Evolutionary conservation across 2,329 filamentous ascomycete species (phyloP).

Genomic region (Microcera coccophila): DNA sequence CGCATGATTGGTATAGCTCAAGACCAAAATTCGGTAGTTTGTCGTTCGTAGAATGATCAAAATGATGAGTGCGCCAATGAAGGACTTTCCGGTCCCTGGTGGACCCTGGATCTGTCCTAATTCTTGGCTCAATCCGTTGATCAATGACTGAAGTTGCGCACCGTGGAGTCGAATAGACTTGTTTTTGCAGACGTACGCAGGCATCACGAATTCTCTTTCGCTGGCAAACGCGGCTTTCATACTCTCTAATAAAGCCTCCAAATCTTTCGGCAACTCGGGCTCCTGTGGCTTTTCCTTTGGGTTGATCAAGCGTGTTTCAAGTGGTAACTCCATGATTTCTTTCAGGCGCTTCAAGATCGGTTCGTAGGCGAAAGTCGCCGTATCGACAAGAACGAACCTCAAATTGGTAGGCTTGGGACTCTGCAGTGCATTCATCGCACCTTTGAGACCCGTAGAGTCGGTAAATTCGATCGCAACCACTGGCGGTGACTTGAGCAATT

Average conservation of each 20-base stretch:
- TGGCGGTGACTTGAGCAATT: slow-evolving; percentile 43
- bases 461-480: slow-evolving; percentile 50
- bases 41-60: slow-evolving; percentile 52
- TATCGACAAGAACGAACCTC: slow-evolving; percentile 57
- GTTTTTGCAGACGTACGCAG: slow-evolving; percentile 14
- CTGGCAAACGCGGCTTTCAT: background rate
- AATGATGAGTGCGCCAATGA: slow-evolving; percentile 62
- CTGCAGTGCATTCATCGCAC: slow-evolving; percentile 44
- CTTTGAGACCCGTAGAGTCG: slow-evolving; percentile 42
- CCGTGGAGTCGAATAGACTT: slow-evolving; percentile 23
- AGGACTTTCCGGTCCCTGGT: slow-evolving; percentile 73
- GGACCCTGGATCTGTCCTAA: slow-evolving; percentile 68
- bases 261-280: slow-evolving; percentile 4
- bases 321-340: slow-evolving; percentile 50
- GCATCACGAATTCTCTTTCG: slow-evolving; percentile 7
- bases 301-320: slow-evolving; percentile 51
- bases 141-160: slow-evolving; percentile 55
- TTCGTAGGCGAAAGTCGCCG: slow-evolving; percentile 65
- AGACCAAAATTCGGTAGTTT: slow-evolving; percentile 53
- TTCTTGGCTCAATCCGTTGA: slow-evolving; percentile 47
- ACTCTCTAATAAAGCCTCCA: slow-evolving; percentile 2
- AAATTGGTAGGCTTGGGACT: slow-evolving; percentile 20
- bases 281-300: slow-evolving; percentile 8
- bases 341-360: slow-evolving; percentile 61
- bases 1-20: slow-evolving; percentile 67